Percentiles rank a stretch among this genome's conserved stretches.
phyloP scores from a whole-genome alignment of 352 stramenopile species.

The Phytophthora syringae region DNA sequence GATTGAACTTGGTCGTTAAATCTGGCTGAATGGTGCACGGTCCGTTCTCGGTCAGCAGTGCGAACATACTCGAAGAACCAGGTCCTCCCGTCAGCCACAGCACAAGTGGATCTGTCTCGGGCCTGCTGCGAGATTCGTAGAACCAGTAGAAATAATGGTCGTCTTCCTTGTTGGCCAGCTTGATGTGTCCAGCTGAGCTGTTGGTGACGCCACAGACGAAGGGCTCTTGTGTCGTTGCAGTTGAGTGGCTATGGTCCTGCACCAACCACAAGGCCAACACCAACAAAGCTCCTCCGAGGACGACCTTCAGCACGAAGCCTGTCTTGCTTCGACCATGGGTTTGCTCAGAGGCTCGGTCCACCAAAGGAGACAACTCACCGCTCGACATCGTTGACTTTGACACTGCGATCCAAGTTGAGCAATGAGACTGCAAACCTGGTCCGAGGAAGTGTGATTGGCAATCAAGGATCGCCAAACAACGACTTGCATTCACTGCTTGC shows the following conservation, averaged over 20 bases:
- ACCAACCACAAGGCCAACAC: slow-evolving; percentile 30
- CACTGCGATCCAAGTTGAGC: slow-evolving; percentile 1
- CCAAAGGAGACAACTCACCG: slow-evolving; percentile 32
- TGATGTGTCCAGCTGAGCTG: slow-evolving; percentile 53
- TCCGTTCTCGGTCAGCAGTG: slow-evolving; percentile 64
- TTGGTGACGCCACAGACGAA: slow-evolving; percentile 36
- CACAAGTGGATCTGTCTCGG: slow-evolving; percentile 49
- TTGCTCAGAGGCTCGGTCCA: slow-evolving; percentile 2
- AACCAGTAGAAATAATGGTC: slow-evolving; percentile 79
- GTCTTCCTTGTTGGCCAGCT: slow-evolving; percentile 59
- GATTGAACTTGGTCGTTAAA: slow-evolving; percentile 47
- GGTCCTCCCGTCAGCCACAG: slow-evolving; percentile 68
- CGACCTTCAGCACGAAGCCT: slow-evolving; percentile 22
- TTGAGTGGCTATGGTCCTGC: slow-evolving; percentile 14
- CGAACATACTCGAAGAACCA: slow-evolving; percentile 52
- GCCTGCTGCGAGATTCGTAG: slow-evolving; percentile 50
- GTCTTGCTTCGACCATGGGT: slow-evolving; percentile 11
- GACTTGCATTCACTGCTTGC: no score
- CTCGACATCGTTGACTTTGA: slow-evolving; percentile 11
- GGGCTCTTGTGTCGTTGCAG: background rate
- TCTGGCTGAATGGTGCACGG: slow-evolving; percentile 49
- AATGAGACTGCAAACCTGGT: slow-evolving; percentile 14
- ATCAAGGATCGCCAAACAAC: no score
- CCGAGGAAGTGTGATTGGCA: slow-evolving; percentile 24
- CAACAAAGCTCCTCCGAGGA: slow-evolving; percentile 17